A percentile compares a stretch with the other conserved stretches of the same genome.
Evolutionary conservation across 495 filamentous ascomycete genomes (phyloP).

Genomic region (Eremomyces bilateralis): DNA sequence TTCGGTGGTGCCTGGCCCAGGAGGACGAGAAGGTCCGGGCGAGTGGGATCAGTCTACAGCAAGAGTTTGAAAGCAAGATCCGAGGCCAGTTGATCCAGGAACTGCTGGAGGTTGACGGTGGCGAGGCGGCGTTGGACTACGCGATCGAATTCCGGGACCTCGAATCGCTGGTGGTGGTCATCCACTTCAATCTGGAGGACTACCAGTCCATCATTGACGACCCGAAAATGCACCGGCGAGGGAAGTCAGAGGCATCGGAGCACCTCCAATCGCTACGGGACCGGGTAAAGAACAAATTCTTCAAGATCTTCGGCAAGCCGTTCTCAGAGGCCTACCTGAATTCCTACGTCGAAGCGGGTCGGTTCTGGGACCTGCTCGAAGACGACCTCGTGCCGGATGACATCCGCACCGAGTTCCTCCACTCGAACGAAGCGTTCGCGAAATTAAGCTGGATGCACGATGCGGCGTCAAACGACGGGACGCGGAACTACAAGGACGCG

Average conservation of each 20-base stretch:
- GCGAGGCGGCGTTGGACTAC: slow-evolving; percentile 43
- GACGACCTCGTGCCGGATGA: slow-evolving; percentile 37
- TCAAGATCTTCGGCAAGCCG: slow-evolving; percentile 29
- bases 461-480: slow-evolving; percentile 36
- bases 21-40: slow-evolving; percentile 24
- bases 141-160: slow-evolving; percentile 39
- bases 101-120: slow-evolving; percentile 45
- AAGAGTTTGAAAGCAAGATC: slow-evolving; percentile 25
- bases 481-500: too few relatives aligned
- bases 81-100: slow-evolving; percentile 36
- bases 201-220: slow-evolving; percentile 2
- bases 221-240: slow-evolving; percentile 7
- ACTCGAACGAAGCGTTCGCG: slow-evolving; percentile 40
- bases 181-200: slow-evolving; percentile 10
- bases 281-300: slow-evolving; percentile 15
- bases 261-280: slow-evolving; percentile 9
- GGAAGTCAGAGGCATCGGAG: slow-evolving; percentile 5
- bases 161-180: slow-evolving; percentile 14
- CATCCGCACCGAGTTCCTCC: slow-evolving; percentile 53
- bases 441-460: slow-evolving; percentile 93
- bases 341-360: slow-evolving; percentile 41
- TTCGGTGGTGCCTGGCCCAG: slow-evolving; percentile 34
- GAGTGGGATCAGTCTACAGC: slow-evolving; percentile 25
- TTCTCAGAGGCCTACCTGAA: slow-evolving; percentile 71
- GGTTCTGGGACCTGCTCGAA: slow-evolving; percentile 42